A percentile compares a stretch with the other conserved stretches of the same genome.
These are phyloP conservation scores for Taphrina communis DNA, from an alignment of 1,139 yeast species.

Conservation along the genomic window DNA sequence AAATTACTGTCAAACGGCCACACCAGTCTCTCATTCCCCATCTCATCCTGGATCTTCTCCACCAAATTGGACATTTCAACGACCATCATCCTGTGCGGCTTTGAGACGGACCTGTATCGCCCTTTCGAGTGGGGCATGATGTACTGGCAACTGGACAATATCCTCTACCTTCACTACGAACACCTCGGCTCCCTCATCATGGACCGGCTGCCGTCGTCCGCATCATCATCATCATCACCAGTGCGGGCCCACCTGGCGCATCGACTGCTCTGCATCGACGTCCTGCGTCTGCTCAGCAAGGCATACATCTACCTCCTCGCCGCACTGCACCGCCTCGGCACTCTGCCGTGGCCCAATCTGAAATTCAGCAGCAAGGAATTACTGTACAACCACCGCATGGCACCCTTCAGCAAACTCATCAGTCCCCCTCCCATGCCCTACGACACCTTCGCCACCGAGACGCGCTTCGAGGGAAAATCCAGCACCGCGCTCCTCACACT, in stretches of 20 bases:
- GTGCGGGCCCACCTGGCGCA: conserved; percentile 6
- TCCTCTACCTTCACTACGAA: conserved; percentile 17
- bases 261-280: conserved; percentile 13
- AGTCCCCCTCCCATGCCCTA: conserved; percentile 24
- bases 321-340: conserved; percentile 6
- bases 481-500: neutral
- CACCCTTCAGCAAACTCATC: conserved; percentile 20
- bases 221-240: neutral
- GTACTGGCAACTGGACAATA: conserved; percentile 62
- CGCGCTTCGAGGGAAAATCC: neutral
- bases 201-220: conserved; percentile 13
- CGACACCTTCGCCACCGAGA: conserved; percentile 2
- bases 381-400: conserved; percentile 21
- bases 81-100: conserved; percentile 73
- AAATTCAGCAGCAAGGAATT: conserved; percentile 10
- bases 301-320: conserved; percentile 3
- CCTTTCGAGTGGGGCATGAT: conserved; percentile 71
- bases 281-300: conserved; percentile 10
- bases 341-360: neutral
- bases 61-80: conserved; percentile 73
- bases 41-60: conserved; percentile 71
- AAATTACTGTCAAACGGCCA: conserved; percentile 40
- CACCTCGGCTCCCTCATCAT: conserved; percentile 16
- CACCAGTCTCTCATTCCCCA: conserved; percentile 55
- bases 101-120: conserved; percentile 76